Evolutionary conservation across 2,329 filamentous ascomycete genomes (phyloP).

Genomic region (Mollisiaceae sp.): DNA sequence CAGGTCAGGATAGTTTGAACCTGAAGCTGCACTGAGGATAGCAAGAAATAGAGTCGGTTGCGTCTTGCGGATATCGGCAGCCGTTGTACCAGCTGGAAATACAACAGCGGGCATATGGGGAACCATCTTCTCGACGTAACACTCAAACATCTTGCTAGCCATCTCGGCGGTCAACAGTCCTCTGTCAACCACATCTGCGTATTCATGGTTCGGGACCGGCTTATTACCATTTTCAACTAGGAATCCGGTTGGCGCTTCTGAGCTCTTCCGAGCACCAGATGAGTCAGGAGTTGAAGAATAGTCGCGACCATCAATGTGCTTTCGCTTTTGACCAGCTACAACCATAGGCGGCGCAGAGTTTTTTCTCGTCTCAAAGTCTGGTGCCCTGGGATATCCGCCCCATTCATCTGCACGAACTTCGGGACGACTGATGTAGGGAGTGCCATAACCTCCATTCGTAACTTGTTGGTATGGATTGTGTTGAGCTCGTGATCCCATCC

Average conservation of each 20-base stretch:
- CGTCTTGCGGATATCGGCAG: constrained; percentile 58
- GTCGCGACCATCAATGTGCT: constrained; percentile 37
- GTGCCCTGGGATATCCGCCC: constrained; percentile 35
- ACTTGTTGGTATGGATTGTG: constrained; percentile 42
- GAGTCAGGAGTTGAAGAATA: constrained; percentile 20
- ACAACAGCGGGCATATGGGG: constrained; percentile 67
- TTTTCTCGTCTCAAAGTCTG: constrained; percentile 35
- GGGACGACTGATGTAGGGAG: constrained; percentile 31
- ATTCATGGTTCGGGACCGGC: constrained; percentile 37
- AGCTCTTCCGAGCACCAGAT: neutral
- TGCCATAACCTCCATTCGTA: constrained; percentile 39
- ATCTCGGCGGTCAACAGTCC: constrained; percentile 61
- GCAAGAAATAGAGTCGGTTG: constrained; percentile 74
- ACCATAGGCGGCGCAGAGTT: constrained; percentile 41
- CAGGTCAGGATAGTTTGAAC: constrained; percentile 54
- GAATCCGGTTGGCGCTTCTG: constrained; percentile 15
- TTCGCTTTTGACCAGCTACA: constrained; percentile 44
- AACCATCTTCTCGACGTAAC: constrained; percentile 65
- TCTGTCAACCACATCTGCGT: constrained; percentile 57
- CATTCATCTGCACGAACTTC: constrained; percentile 37
- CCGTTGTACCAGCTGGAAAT: constrained; percentile 59
- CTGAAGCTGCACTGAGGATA: constrained; percentile 66
- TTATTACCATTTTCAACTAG: constrained; percentile 15
- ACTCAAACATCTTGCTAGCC: constrained; percentile 59
- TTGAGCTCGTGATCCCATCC: constrained; percentile 6